Percentiles rank a stretch among this genome's conserved stretches.
phyloP scores from a whole-genome alignment of 306 rosid genomes.

The Corylus avellana region DNA sequence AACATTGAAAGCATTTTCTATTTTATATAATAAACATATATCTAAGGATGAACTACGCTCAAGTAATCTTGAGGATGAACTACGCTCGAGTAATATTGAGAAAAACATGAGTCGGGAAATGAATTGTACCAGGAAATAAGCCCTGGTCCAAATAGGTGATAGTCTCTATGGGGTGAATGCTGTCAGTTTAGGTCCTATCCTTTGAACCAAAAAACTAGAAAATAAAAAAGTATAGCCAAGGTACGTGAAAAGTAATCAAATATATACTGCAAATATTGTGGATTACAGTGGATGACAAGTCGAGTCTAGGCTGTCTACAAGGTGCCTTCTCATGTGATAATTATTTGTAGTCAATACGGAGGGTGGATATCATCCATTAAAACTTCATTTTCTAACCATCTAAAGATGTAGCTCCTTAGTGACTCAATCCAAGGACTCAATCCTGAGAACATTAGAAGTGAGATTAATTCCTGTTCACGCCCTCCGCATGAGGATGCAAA shows the following conservation, averaged over 20 bases:
- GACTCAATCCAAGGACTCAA: too few species aligned
- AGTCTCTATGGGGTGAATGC: not conserved
- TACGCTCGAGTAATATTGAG: too few species aligned
- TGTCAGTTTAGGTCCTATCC: not conserved
- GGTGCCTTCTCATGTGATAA: not conserved
- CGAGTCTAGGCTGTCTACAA: not conserved
- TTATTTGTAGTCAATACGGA: not conserved
- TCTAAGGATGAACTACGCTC: not conserved
- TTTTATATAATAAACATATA: not conserved
- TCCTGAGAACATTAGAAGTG: too few species aligned
- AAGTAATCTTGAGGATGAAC: not conserved
- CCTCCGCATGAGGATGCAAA: too few species aligned
- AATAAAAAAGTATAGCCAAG: not conserved
- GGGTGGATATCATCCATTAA: not conserved
- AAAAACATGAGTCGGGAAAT: too few species aligned
- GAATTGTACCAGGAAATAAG: too few species aligned
- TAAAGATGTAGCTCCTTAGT: not conserved
- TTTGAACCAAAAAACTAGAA: not conserved
- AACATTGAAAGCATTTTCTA: not conserved
- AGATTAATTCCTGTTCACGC: too few species aligned
- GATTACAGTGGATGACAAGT: not conserved
- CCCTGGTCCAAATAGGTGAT: not conserved
- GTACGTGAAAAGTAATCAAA: not conserved
- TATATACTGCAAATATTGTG: not conserved
- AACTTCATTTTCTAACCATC: not conserved